Conservation (phyloP, 345 rosid species). For the Sapria himalayana region DNA sequence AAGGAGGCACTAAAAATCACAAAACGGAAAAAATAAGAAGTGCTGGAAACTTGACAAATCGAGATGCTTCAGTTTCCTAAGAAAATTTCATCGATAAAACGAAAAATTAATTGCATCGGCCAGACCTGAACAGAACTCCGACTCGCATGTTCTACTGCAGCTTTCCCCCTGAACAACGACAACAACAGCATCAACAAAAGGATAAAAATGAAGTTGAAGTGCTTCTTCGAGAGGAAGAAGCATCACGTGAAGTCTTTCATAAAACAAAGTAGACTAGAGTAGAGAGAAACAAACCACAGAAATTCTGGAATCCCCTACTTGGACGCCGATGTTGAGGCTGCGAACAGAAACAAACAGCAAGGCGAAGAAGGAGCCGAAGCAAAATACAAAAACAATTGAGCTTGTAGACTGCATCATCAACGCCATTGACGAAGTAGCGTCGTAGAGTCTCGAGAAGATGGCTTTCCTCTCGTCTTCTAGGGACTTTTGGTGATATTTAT, state of each 20-base stretch:
- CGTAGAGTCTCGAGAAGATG: too few relatives aligned
- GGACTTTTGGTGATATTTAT: too few relatives aligned
- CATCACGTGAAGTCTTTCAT: neutral
- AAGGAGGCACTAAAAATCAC: constrained; percentile 43
- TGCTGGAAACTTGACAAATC: too few relatives aligned
- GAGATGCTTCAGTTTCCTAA: neutral
- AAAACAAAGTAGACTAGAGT: neutral
- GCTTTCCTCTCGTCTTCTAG: too few relatives aligned
- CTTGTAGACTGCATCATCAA: too few relatives aligned
- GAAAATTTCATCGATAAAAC: neutral
- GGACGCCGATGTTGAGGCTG: constrained; percentile 58
- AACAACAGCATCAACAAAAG: neutral
- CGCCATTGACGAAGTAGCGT: too few relatives aligned
- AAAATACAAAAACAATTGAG: constrained; percentile 6
- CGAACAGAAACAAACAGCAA: constrained; percentile 14
- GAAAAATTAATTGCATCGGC: neutral
- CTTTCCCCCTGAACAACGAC: constrained; percentile 30
- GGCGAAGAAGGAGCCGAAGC: constrained; percentile 4
- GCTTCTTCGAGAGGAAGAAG: neutral
- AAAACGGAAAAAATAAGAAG: too few relatives aligned
- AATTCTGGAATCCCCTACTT: constrained; percentile 22
- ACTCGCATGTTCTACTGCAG: constrained; percentile 77
- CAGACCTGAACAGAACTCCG: constrained; percentile 60
- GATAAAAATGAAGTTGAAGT: neutral
- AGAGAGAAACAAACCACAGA: constrained; percentile 24